These are phyloP conservation scores for Yamadazyma jaroonii DNA, from an alignment of 1,139 yeast species.

Conservation along the genomic window DNA sequence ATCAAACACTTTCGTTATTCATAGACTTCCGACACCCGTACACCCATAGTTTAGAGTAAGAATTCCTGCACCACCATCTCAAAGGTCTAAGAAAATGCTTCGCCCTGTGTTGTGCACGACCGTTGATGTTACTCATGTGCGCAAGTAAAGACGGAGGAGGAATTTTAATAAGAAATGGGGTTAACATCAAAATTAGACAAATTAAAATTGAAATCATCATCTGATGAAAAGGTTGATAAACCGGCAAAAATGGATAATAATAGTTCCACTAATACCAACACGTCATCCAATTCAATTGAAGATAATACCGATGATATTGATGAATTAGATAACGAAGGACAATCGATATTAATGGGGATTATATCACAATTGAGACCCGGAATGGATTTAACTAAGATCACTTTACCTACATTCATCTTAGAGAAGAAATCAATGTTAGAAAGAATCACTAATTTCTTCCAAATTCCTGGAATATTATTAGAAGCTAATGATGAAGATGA, in stretches of 20 bases:
- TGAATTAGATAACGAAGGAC: slow-evolving; percentile 88
- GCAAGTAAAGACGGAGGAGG: not conserved
- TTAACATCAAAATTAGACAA: slow-evolving; percentile 35
- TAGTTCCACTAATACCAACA: not conserved
- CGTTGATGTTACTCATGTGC: slow-evolving; percentile 2
- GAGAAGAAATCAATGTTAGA: slow-evolving; percentile 97
- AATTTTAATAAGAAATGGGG: slow-evolving; percentile 24
- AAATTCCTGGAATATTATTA: slow-evolving; percentile 73
- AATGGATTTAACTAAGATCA: slow-evolving; percentile 82
- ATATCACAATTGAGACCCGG: slow-evolving; percentile 93
- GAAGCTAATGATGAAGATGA: slow-evolving; percentile 64
- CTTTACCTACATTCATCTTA: slow-evolving; percentile 89
- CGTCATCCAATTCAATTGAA: not conserved
- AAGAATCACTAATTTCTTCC: slow-evolving; percentile 85
- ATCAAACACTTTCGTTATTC: no score
- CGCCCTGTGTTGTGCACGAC: no score
- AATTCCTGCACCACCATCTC: no score
- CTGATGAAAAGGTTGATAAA: not conserved
- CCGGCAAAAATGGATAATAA: not conserved
- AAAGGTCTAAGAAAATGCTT: not conserved
- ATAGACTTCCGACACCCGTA: no score
- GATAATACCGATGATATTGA: slow-evolving; percentile 56
- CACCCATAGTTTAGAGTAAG: no score
- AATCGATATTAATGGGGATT: slow-evolving; percentile 78
- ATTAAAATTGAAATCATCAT: slow-evolving; percentile 19